A percentile compares a stretch with the other conserved stretches of the same genome.
phyloP scores from a whole-genome alignment of 1,284 basidiomycete genomes.

The Porogramme epimiltina region DNA sequence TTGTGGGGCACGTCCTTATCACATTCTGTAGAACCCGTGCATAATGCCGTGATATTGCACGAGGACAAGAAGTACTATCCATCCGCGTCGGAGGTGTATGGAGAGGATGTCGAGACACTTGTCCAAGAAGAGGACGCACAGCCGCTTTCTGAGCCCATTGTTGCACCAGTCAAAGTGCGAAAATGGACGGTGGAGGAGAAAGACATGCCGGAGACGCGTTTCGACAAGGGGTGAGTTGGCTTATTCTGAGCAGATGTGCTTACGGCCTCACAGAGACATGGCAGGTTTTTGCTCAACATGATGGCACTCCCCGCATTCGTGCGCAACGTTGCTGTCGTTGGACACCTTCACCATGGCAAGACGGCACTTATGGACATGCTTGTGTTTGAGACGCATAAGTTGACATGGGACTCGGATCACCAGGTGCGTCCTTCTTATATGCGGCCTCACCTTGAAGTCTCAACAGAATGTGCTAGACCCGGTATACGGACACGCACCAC shows the following conservation, averaged over 20 bases:
- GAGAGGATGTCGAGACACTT: slow-evolving; percentile 91
- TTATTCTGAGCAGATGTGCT: not conserved
- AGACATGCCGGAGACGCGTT: slow-evolving; percentile 90
- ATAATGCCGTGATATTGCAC: slow-evolving; percentile 90
- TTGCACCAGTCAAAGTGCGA: slow-evolving; percentile 92
- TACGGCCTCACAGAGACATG: slow-evolving; percentile 8
- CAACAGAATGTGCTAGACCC: too few species aligned
- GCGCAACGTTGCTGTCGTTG: slow-evolving; percentile 92
- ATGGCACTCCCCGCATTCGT: slow-evolving; percentile 94
- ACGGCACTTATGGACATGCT: slow-evolving; percentile 97
- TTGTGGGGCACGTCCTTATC: not conserved
- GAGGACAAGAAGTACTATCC: slow-evolving; percentile 99
- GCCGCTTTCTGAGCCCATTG: slow-evolving; percentile 92
- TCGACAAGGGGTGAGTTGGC: slow-evolving; percentile 82
- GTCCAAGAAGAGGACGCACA: slow-evolving; percentile 99
- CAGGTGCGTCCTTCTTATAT: slow-evolving; percentile 55
- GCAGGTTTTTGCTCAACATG: slow-evolving; percentile 90
- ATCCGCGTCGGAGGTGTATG: slow-evolving; percentile 90
- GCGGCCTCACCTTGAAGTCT: slow-evolving; percentile 4
- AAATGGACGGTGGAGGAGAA: slow-evolving; percentile 94
- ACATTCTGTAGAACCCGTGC: slow-evolving; percentile 55
- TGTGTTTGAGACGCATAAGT: slow-evolving; percentile 94
- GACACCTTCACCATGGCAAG: slow-evolving; percentile 98
- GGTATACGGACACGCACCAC: slow-evolving; percentile 95
- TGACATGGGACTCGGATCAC: slow-evolving; percentile 90